phyloP scores from a whole-genome alignment of 1,284 basidiomycete genomes.

The Somion occarium region DNA sequence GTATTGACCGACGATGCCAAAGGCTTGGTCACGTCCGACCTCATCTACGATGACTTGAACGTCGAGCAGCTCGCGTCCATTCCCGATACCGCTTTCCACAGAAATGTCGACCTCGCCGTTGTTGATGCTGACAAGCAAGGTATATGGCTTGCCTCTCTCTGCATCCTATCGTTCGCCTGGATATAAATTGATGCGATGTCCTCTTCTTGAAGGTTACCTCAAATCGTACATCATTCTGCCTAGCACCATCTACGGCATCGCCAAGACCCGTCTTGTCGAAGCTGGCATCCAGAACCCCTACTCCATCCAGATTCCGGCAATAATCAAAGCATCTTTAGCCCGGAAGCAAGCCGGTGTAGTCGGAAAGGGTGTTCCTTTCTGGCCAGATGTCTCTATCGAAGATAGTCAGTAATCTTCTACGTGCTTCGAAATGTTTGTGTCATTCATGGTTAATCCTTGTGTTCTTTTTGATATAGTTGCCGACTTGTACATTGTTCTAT shows the following conservation, averaged over 20 bases:
- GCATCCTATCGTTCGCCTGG: conserved; percentile 30
- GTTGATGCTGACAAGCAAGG: conserved; percentile 37
- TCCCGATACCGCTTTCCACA: conserved; percentile 31
- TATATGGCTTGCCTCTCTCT: conserved; percentile 25
- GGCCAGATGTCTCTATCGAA: conserved; percentile 28
- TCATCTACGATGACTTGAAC: conserved; percentile 31
- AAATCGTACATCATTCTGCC: conserved; percentile 37
- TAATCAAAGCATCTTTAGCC: conserved; percentile 29
- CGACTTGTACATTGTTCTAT: conserved; percentile 19
- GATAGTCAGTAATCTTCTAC: conserved; percentile 18
- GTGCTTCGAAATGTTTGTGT: neutral
- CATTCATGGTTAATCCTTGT: too few relatives aligned
- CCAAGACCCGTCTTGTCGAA: conserved; percentile 30
- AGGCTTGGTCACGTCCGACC: conserved; percentile 25
- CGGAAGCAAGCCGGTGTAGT: conserved; percentile 28
- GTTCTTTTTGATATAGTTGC: conserved; percentile 19
- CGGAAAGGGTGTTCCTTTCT: conserved; percentile 24
- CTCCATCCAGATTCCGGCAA: conserved; percentile 33
- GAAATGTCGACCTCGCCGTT: conserved; percentile 37
- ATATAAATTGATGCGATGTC: conserved; percentile 28
- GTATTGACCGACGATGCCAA: conserved; percentile 27
- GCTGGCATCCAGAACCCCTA: conserved; percentile 31
- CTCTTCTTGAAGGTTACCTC: conserved; percentile 32
- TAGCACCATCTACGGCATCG: conserved; percentile 35
- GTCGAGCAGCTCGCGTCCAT: conserved; percentile 30